Evolutionary conservation across 768 basidiomycete genomes (phyloP).

Genomic region (Hydnum rufescens): DNA sequence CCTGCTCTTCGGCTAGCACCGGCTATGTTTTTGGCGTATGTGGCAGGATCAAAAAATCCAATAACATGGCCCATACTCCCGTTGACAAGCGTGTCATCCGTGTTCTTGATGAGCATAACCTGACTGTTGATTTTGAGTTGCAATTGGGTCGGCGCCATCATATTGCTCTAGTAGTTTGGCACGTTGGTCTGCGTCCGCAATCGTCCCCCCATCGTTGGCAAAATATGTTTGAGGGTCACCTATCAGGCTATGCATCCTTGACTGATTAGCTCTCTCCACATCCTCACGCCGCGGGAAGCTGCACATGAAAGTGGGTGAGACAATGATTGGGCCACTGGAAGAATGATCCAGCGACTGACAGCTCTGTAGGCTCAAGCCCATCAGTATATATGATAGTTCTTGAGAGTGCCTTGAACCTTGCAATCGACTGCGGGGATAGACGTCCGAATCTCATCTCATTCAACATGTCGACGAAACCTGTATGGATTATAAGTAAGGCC

Average conservation of each 20-base stretch:
- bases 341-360: slow-evolving; percentile 42
- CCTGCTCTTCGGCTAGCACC: slow-evolving; percentile 19
- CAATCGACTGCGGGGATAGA: slow-evolving; percentile 42
- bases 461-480: slow-evolving; percentile 88
- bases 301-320: slow-evolving; percentile 3
- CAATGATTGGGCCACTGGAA: not conserved
- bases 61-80: slow-evolving; percentile 79
- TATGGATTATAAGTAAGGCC: slow-evolving; percentile 1
- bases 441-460: slow-evolving; percentile 95
- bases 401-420: slow-evolving; percentile 47
- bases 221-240: slow-evolving; percentile 33
- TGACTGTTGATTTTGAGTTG: slow-evolving; percentile 61
- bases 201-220: slow-evolving; percentile 43
- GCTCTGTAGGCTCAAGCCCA: slow-evolving; percentile 72
- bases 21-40: slow-evolving; percentile 21
- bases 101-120: slow-evolving; percentile 86
- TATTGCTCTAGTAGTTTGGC: slow-evolving; percentile 71
- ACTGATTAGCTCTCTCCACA: slow-evolving; percentile 65
- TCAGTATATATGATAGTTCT: slow-evolving; percentile 58
- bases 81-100: slow-evolving; percentile 80
- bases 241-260: slow-evolving; percentile 40
- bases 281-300: slow-evolving; percentile 87
- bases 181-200: slow-evolving; percentile 34
- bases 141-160: slow-evolving; percentile 70
- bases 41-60: slow-evolving; percentile 41